A percentile compares a stretch with the other conserved stretches of the same genome.
Conservation (phyloP, 129 eudicot genomes). For the Ambrosia artemisiifolia region DNA sequence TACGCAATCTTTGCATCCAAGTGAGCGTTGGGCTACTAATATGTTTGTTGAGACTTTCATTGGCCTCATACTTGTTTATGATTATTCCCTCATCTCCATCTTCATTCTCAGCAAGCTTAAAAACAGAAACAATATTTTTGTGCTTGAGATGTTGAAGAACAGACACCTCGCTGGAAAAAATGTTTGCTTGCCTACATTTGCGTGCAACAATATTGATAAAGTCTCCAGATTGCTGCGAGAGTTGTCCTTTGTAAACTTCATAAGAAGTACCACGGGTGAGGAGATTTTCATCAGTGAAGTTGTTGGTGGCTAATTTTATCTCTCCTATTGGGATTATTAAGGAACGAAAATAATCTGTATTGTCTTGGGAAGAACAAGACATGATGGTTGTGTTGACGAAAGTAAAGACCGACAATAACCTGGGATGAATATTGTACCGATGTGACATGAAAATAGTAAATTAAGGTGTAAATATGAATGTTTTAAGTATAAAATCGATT, state of each 20-base stretch:
- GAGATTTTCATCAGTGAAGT: constrained; percentile 45
- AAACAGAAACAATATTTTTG: constrained; percentile 42
- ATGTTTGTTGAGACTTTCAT: not conserved
- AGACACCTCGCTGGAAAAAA: constrained; percentile 34
- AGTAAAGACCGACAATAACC: not conserved
- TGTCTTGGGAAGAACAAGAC: not conserved
- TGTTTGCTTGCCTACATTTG: constrained; percentile 39
- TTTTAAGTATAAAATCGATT: no score
- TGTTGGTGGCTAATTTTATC: constrained; percentile 45
- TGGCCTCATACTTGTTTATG: not conserved
- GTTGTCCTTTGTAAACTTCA: constrained; percentile 43
- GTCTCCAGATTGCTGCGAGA: not conserved
- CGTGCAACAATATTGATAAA: constrained; percentile 42
- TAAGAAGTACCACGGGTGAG: constrained; percentile 52
- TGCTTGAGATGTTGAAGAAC: constrained; percentile 49
- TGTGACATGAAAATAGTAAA: no score
- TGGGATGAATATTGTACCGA: no score
- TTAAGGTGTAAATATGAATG: no score
- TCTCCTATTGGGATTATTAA: constrained; percentile 25
- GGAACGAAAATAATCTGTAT: not conserved
- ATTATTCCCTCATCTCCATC: not conserved
- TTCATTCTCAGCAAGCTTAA: constrained; percentile 25
- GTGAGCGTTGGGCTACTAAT: not conserved
- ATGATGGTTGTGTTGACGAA: not conserved
- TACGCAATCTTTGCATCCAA: not conserved